Conservation (phyloP, 1,139 yeast species). For the Pneumocystis murina region DNA sequence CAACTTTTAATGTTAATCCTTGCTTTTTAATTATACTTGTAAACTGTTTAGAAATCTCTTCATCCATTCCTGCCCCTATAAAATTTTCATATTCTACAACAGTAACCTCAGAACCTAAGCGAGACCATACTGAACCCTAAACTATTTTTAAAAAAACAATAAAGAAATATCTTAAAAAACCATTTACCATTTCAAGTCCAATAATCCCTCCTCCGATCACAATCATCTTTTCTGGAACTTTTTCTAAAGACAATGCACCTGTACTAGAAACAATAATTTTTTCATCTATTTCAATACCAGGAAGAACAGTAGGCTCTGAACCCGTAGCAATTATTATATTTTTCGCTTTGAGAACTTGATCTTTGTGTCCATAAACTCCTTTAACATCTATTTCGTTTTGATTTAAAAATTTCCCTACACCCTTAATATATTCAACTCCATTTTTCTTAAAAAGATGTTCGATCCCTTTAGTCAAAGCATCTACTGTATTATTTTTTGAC, state of each 20-base stretch:
- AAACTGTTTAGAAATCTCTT: slow-evolving; percentile 76
- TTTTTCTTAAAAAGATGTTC: slow-evolving; percentile 92
- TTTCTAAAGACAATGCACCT: slow-evolving; percentile 72
- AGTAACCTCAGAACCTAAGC: slow-evolving; percentile 92
- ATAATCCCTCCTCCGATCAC: slow-evolving; percentile 99
- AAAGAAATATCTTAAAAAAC: background rate
- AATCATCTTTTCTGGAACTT: slow-evolving; percentile 80
- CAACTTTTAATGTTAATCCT: slow-evolving; percentile 83
- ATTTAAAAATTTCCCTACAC: slow-evolving; percentile 73
- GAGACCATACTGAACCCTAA: slow-evolving; percentile 78
- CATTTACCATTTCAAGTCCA: slow-evolving; percentile 71
- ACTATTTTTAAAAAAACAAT: background rate
- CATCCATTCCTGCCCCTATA: slow-evolving; percentile 90
- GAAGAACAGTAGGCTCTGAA: slow-evolving; percentile 97
- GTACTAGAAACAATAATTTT: slow-evolving; percentile 94
- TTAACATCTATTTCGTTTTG: slow-evolving; percentile 66
- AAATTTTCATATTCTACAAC: slow-evolving; percentile 80
- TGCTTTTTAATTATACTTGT: slow-evolving; percentile 87
- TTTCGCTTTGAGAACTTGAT: slow-evolving; percentile 54
- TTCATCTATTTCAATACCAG: slow-evolving; percentile 92
- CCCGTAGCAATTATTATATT: slow-evolving; percentile 95
- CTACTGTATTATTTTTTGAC: slow-evolving; percentile 84
- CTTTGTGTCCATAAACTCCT: slow-evolving; percentile 76
- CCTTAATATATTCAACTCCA: slow-evolving; percentile 88
- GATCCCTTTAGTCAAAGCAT: slow-evolving; percentile 80